Percentiles rank a stretch among this genome's conserved stretches.
phyloP scores from a whole-genome alignment of 306 rosid species.

The Astragalus membranaceus region DNA sequence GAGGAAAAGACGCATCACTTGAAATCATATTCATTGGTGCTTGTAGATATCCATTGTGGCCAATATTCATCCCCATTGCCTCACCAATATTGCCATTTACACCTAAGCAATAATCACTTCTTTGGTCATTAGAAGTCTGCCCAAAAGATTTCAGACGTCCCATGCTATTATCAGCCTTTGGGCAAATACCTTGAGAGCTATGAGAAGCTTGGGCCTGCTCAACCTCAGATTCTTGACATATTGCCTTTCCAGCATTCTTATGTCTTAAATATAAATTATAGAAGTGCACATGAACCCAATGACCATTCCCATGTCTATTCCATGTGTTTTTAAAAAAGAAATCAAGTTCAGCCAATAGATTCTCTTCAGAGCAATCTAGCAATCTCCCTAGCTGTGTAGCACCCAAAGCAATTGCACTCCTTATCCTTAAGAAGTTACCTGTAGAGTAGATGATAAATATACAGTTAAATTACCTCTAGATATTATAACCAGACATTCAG shows the following conservation, averaged over 20 bases:
- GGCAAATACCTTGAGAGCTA: conserved; percentile 6
- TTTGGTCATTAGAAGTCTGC: too few species aligned
- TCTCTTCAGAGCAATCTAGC: conserved; percentile 54
- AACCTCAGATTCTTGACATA: conserved; percentile 34
- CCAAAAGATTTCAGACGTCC: background rate
- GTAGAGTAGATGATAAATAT: conserved; percentile 15
- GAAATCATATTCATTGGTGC: too few species aligned
- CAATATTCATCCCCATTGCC: too few species aligned
- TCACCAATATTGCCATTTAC: too few species aligned
- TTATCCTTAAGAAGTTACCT: conserved; percentile 76
- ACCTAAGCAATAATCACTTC: too few species aligned
- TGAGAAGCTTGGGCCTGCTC: conserved; percentile 11
- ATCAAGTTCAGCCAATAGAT: conserved; percentile 50
- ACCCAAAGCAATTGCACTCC: conserved; percentile 71
- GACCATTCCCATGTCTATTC: conserved; percentile 76
- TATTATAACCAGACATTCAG: background rate
- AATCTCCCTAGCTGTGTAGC: conserved; percentile 50
- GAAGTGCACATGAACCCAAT: conserved; percentile 44
- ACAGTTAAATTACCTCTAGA: background rate
- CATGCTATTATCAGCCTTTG: conserved; percentile 33
- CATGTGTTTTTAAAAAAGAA: conserved; percentile 68
- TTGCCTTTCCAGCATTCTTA: conserved; percentile 14
- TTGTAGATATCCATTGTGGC: too few species aligned
- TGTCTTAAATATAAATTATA: conserved; percentile 32
- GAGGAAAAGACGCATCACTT: too few species aligned